Evolutionary conservation across 2,329 filamentous ascomycete genomes (phyloP), one percentile per base, ranked within the genome.

Genomic region (Conoideocrella luteorostrata): DNA sequence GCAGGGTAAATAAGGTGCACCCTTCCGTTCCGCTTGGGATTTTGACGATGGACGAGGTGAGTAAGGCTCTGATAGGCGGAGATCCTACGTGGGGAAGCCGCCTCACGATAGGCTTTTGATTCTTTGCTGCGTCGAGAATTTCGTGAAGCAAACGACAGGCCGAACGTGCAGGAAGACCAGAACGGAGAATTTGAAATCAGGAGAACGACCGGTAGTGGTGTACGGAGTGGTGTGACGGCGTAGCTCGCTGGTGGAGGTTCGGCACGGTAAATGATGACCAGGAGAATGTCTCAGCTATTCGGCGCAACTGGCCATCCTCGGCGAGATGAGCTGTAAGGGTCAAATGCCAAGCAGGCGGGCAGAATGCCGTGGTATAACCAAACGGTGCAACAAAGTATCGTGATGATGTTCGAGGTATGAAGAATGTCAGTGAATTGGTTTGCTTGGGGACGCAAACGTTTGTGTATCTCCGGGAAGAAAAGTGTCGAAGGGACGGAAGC

Each of bases 221-320:
- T n/a, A 29, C 26, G 28, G 18, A 5, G 21, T 23, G 33, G 26
- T 39, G 32, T 13, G 34, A 38, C 33, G 26, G 23, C 32, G 23
- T 35, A 26, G 23, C 12, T 12, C 34, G 44, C 28, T 39, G 35
- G 29, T 33, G 17, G 29, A 22, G 37, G 24, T 34, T 28, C 40
- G 12, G 36, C 30, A 38, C 28, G 41, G 42, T 41, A 39, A 37
- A 47, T 32, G 42, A 40, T 29, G 26, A 32, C 21, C 22, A 24
- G 34, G 38, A 39, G 26, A 32, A 26, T 42, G 45, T 47, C 41
- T 47, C 42, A 47, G 41, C 41, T 24, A 32, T 36, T n/a, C 23
- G 45, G 23, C 34, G 32, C 29, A 35, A 43, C 20, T 23, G 22
- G 5, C 39, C 34, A 44, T 41, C 17, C 42, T 45, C 33, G 38